Conservation (phyloP, 495 filamentous ascomycete species). For the Talaromyces proteolyticus region DNA sequence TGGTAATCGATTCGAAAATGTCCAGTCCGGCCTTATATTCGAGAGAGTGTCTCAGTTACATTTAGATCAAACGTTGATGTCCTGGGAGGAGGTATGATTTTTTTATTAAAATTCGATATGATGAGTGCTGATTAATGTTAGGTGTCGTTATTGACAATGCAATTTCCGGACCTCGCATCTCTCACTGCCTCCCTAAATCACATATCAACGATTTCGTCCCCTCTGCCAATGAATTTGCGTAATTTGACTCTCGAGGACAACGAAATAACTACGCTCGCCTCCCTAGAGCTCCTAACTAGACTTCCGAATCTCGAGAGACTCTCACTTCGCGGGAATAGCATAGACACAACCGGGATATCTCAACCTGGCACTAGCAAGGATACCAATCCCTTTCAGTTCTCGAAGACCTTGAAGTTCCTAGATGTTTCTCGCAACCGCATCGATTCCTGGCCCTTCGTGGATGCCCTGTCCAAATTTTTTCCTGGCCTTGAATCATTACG, state of each 20-base stretch:
- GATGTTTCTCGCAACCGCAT: constrained; percentile 80
- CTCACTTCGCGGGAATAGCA: constrained; percentile 39
- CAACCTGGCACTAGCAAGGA: neutral
- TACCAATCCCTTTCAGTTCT: constrained; percentile 28
- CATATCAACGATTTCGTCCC: constrained; percentile 24
- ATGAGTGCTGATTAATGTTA: constrained; percentile 8
- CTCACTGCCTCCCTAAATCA: constrained; percentile 55
- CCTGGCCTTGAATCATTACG: constrained; percentile 64
- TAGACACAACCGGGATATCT: constrained; percentile 19
- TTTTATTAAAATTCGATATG: neutral
- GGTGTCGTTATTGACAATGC: constrained; percentile 29
- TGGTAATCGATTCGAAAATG: constrained; percentile 66
- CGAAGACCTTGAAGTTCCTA: constrained; percentile 47
- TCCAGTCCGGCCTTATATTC: constrained; percentile 41
- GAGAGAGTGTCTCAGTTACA: constrained; percentile 59
- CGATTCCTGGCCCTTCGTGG: constrained; percentile 62
- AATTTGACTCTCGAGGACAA: constrained; percentile 73
- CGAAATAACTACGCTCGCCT: constrained; percentile 52
- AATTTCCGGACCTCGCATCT: constrained; percentile 55
- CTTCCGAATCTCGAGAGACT: constrained; percentile 53
- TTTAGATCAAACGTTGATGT: constrained; percentile 65
- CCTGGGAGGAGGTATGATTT: constrained; percentile 60
- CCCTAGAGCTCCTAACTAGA: constrained; percentile 48
- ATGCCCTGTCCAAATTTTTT: constrained; percentile 56
- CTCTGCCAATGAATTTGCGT: constrained; percentile 42